Percentiles rank a stretch among this genome's conserved stretches.
Conservation (phyloP, 345 rosid genomes). For the Noccaea bulbosa region DNA sequence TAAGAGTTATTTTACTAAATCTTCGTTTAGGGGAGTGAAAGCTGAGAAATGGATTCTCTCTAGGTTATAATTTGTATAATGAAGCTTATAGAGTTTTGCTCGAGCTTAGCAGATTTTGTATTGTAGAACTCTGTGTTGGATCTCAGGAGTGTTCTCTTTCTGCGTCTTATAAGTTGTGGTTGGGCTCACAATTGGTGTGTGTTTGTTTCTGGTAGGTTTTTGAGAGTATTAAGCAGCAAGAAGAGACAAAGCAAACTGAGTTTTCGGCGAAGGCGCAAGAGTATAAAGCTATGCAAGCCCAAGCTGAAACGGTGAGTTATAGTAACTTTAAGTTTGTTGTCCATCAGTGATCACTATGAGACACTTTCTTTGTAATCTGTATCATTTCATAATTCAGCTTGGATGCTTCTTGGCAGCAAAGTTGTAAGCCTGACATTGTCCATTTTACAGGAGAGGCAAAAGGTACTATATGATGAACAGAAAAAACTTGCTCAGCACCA, state of each 20-base stretch:
- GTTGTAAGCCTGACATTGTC: constrained; percentile 30
- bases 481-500: constrained; percentile 86
- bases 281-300: constrained; percentile 87
- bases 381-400: constrained; percentile 14
- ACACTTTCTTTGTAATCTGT: not conserved
- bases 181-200: constrained; percentile 15
- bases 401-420: constrained; percentile 11
- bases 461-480: constrained; percentile 91
- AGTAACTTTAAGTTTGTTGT: not conserved
- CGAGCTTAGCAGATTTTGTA: not conserved
- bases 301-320: constrained; percentile 85
- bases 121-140: constrained; percentile 6
- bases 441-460: constrained; percentile 79
- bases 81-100: not conserved
- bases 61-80: not conserved
- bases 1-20: not conserved
- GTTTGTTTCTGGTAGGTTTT: constrained; percentile 57
- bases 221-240: constrained; percentile 75
- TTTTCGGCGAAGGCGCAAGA: constrained; percentile 67
- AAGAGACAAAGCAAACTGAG: constrained; percentile 78
- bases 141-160: constrained; percentile 12
- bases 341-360: constrained; percentile 28
- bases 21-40: constrained; percentile 9
- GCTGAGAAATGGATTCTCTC: constrained; percentile 13
- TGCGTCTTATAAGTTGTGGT: not conserved